A percentile compares a stretch with the other conserved stretches of the same genome.
These are phyloP conservation scores for Lobosporangium transversale DNA, from an alignment of 192 early-diverging fungal genomes.

Conservation along the genomic window DNA sequence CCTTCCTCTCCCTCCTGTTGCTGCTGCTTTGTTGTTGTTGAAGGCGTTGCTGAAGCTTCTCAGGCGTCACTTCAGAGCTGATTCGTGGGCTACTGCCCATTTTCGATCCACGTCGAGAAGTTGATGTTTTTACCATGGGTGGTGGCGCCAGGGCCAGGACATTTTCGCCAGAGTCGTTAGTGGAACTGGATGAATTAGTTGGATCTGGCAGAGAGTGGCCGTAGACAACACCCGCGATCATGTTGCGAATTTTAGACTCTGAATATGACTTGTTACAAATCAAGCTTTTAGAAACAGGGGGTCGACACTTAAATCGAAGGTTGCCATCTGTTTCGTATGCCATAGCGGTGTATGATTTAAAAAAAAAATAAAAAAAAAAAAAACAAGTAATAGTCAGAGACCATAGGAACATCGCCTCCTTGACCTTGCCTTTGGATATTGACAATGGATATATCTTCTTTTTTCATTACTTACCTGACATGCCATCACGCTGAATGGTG, in stretches of 20 bases:
- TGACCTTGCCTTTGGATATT: not conserved
- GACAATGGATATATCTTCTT: not conserved
- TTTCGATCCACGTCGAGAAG: conserved; percentile 28
- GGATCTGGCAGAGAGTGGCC: conserved; percentile 38
- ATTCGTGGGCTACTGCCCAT: not conserved
- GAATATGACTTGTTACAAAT: conserved; percentile 53
- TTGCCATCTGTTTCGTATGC: conserved; percentile 21
- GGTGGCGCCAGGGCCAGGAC: conserved; percentile 29
- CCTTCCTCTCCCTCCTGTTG: conserved; percentile 3
- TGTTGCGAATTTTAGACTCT: conserved; percentile 51
- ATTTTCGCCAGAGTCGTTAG: conserved; percentile 16
- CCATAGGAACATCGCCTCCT: not conserved
- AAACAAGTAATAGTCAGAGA: not conserved
- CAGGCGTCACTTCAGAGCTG: conserved; percentile 17
- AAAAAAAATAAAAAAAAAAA: not conserved
- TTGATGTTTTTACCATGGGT: conserved; percentile 1
- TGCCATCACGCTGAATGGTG: conserved; percentile 52
- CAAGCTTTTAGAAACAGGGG: conserved; percentile 46
- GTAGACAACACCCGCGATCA: conserved; percentile 46
- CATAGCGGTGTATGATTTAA: not conserved
- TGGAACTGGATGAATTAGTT: conserved; percentile 10
- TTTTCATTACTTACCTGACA: conserved; percentile 46
- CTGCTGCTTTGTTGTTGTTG: conserved; percentile 14
- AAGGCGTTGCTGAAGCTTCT: conserved; percentile 6
- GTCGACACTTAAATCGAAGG: conserved; percentile 45